Conservation (phyloP, 1,139 yeast species). For the Pneumocystis carinii region DNA sequence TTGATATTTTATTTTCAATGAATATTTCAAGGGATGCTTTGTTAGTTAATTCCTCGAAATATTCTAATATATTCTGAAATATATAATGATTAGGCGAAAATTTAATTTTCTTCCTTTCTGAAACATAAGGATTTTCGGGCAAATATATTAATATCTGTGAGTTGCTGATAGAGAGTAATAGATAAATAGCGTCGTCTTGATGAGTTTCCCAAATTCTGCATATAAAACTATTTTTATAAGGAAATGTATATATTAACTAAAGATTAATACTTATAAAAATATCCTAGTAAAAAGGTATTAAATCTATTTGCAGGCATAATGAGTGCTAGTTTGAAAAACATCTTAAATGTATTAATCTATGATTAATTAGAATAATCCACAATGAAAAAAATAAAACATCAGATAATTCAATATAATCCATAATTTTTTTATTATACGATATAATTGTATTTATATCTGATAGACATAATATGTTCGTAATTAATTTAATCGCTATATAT, state of each 20-base stretch:
- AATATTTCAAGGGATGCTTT: neutral
- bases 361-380: neutral
- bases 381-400: neutral
- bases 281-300: conserved; percentile 16
- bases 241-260: neutral
- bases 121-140: neutral
- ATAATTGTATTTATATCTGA: conserved; percentile 19
- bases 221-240: conserved; percentile 1
- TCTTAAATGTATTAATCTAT: conserved; percentile 12
- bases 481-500: neutral
- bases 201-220: neutral
- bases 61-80: neutral
- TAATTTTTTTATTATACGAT: conserved; percentile 15
- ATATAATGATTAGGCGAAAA: neutral
- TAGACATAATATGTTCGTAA: conserved; percentile 14
- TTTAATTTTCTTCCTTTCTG: neutral
- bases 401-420: conserved; percentile 6
- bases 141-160: neutral
- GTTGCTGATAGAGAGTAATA: neutral
- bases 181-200: neutral
- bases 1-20: neutral
- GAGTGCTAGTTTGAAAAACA: conserved; percentile 30
- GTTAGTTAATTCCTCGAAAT: neutral
- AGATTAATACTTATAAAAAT: conserved; percentile 10
- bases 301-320: conserved; percentile 20